phyloP scores from a whole-genome alignment of 768 basidiomycete species.

The Crucibulum laeve region DNA sequence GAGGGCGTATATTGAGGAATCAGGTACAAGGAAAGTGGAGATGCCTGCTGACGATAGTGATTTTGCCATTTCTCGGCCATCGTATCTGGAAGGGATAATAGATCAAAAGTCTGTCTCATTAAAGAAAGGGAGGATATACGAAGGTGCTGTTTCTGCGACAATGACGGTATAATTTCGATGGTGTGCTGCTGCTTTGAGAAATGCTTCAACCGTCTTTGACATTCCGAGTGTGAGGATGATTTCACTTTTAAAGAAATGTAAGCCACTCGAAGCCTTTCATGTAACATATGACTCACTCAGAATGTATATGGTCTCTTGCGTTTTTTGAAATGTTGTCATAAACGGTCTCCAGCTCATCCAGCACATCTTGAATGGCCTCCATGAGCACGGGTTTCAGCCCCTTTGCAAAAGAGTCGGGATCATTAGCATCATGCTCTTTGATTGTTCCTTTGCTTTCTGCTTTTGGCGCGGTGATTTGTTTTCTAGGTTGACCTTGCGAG shows the following conservation, averaged over 20 bases:
- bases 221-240: constrained; percentile 83
- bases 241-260: constrained; percentile 52
- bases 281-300: constrained; percentile 67
- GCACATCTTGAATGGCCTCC: constrained; percentile 94
- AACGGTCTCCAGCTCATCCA: constrained; percentile 94
- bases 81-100: constrained; percentile 48
- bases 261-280: background rate
- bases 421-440: constrained; percentile 68
- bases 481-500: constrained; percentile 70
- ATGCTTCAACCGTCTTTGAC: constrained; percentile 91
- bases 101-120: background rate
- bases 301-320: constrained; percentile 94
- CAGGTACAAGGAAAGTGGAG: constrained; percentile 95
- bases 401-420: constrained; percentile 74
- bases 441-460: constrained; percentile 53
- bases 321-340: constrained; percentile 93
- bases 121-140: constrained; percentile 57
- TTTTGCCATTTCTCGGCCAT: constrained; percentile 81
- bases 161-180: constrained; percentile 94
- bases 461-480: constrained; percentile 36
- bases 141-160: constrained; percentile 92
- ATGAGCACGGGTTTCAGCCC: constrained; percentile 89
- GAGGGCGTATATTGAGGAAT: constrained; percentile 92
- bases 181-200: constrained; percentile 87
- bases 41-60: constrained; percentile 78